A percentile compares a stretch with the other conserved stretches of the same genome.
Conservation (phyloP, 163 green algal species). For the Volvox carteri region DNA sequence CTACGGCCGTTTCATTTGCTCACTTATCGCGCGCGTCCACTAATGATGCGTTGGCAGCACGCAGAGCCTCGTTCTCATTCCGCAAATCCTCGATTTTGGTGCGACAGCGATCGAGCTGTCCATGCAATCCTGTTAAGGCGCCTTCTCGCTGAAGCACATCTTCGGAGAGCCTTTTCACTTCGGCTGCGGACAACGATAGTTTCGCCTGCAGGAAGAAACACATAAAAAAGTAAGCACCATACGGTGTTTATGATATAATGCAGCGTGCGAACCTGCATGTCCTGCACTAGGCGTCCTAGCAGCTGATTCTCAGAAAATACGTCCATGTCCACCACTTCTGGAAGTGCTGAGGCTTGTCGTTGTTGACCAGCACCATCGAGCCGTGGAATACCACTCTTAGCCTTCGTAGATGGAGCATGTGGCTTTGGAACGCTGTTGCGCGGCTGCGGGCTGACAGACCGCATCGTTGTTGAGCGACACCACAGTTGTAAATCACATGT, state of each 20-base stretch:
- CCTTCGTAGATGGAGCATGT: not conserved
- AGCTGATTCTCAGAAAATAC: slow-evolving; percentile 39
- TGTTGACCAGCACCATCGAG: not conserved
- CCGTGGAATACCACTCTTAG: slow-evolving; percentile 5
- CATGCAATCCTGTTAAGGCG: not conserved
- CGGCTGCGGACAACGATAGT: not conserved
- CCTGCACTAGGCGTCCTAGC: slow-evolving; percentile 25
- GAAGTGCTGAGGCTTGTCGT: not conserved
- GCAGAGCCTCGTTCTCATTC: not conserved
- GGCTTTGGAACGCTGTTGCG: not conserved
- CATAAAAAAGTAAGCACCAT: too few species aligned
- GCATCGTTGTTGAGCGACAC: slow-evolving; percentile 1
- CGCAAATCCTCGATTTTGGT: slow-evolving; percentile 16
- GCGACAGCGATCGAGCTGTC: slow-evolving; percentile 14
- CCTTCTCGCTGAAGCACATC: not conserved
- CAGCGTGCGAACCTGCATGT: slow-evolving; percentile 42
- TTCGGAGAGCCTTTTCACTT: not conserved
- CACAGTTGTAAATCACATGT: too few species aligned
- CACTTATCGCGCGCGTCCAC: slow-evolving; percentile 9
- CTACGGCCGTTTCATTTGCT: not conserved
- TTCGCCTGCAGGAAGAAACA: slow-evolving; percentile 33
- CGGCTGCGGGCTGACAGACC: slow-evolving; percentile 2
- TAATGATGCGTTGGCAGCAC: not conserved
- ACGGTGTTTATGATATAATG: too few species aligned
- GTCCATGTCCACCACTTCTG: not conserved